phyloP scores from a whole-genome alignment of 768 basidiomycete species.

The Dioszegia aurantiaca region DNA sequence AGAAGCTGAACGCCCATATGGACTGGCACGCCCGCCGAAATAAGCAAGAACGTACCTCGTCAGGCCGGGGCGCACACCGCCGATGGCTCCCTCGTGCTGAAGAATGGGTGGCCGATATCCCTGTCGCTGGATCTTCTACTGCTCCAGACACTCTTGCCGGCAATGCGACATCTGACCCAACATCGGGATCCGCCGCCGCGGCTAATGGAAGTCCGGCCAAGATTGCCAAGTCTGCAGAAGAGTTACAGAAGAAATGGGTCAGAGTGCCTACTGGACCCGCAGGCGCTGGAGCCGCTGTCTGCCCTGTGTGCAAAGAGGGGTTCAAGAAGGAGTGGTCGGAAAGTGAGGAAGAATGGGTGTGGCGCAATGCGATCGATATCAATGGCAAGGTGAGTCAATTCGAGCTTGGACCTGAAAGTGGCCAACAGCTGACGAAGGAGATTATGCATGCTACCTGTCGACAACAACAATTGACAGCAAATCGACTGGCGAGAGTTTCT shows the following conservation, averaged over 20 bases:
- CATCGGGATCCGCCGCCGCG: no score
- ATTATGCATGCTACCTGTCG: constrained; percentile 87
- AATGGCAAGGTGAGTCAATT: constrained; percentile 66
- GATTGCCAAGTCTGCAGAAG: constrained; percentile 57
- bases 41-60: constrained; percentile 56
- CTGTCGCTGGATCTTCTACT: constrained; percentile 42
- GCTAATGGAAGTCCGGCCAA: background rate
- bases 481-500: constrained; percentile 16
- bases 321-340: constrained; percentile 88
- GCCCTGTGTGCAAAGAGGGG: constrained; percentile 93
- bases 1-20: constrained; percentile 77
- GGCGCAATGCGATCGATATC: constrained; percentile 81
- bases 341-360: constrained; percentile 98
- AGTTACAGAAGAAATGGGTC: constrained; percentile 67
- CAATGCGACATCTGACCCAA: background rate
- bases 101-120: constrained; percentile 81
- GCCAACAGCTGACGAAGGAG: constrained; percentile 2
- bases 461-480: constrained; percentile 59
- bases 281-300: constrained; percentile 73
- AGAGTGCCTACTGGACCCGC: constrained; percentile 72
- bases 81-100: constrained; percentile 77
- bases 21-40: constrained; percentile 97
- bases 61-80: constrained; percentile 80
- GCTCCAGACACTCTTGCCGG: constrained; percentile 13
- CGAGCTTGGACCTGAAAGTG: background rate